phyloP scores from a whole-genome alignment of 352 stramenopile genomes.

The Thraustochytrium sp. region DNA sequence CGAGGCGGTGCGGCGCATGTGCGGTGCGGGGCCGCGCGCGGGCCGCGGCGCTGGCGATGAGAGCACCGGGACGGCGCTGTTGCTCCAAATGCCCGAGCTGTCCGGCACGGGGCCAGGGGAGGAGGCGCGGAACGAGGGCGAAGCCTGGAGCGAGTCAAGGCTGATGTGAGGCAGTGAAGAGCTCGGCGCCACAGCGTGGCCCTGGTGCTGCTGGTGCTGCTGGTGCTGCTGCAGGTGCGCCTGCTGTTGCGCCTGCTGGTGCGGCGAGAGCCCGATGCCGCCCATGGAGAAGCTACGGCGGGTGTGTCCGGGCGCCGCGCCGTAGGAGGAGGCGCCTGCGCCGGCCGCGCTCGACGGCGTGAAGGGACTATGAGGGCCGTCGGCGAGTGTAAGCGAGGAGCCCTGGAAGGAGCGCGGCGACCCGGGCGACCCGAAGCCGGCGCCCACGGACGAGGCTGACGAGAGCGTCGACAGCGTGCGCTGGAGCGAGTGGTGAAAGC shows the following conservation, averaged over 20 bases:
- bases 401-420: neutral
- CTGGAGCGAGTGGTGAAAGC: neutral
- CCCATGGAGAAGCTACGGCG: neutral
- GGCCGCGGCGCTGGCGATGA: neutral
- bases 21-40: neutral
- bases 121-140: constrained; percentile 22
- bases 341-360: neutral
- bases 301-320: neutral
- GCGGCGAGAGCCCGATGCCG: neutral
- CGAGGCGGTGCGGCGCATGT: neutral
- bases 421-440: neutral
- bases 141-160: neutral
- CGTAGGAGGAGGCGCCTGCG: neutral
- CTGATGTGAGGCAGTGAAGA: constrained; percentile 6
- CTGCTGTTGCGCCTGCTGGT: neutral
- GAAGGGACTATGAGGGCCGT: neutral
- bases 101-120: constrained; percentile 20
- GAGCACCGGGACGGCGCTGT: neutral
- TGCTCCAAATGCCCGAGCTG: constrained; percentile 37
- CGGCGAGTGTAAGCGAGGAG: neutral
- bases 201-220: neutral
- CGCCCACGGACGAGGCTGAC: neutral
- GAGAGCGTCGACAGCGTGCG: neutral
- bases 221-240: neutral
- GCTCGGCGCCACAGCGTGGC: neutral